Conservation (phyloP, 257 asterid species). For the Lycium barbarum region DNA sequence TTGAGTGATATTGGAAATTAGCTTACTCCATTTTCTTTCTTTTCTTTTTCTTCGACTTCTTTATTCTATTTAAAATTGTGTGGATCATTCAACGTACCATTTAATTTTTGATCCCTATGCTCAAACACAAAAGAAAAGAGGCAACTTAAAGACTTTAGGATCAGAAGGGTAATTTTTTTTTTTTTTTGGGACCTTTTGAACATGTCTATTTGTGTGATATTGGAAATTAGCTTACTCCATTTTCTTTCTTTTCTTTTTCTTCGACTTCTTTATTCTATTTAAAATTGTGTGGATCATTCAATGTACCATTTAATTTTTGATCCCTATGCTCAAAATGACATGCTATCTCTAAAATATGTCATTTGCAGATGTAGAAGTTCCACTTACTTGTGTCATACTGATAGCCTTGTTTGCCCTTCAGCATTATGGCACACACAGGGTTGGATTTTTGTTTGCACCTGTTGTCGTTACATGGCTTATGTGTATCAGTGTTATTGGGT, state of each 20-base stretch:
- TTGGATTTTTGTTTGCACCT: constrained; percentile 97
- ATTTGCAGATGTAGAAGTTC: constrained; percentile 91
- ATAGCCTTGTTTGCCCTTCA: constrained; percentile 92
- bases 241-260: neutral
- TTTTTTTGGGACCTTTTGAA: constrained; percentile 15
- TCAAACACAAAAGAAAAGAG: neutral
- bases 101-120: neutral
- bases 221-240: neutral
- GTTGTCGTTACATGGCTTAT: constrained; percentile 88
- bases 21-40: neutral
- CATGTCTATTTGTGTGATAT: neutral
- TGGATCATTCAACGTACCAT: neutral
- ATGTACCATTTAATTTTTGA: neutral
- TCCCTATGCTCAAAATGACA: constrained; percentile 26
- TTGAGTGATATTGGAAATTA: neutral
- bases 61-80: neutral
- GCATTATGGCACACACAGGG: constrained; percentile 98
- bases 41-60: neutral
- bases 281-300: neutral
- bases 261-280: neutral
- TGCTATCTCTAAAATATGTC: constrained; percentile 33
- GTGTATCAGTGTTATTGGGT: constrained; percentile 81
- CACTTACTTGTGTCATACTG: constrained; percentile 82
- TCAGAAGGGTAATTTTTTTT: constrained; percentile 20
- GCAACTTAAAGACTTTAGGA: neutral